phyloP scores from a whole-genome alignment of 305 asterid genomes.

The Rubia tinctorum region DNA sequence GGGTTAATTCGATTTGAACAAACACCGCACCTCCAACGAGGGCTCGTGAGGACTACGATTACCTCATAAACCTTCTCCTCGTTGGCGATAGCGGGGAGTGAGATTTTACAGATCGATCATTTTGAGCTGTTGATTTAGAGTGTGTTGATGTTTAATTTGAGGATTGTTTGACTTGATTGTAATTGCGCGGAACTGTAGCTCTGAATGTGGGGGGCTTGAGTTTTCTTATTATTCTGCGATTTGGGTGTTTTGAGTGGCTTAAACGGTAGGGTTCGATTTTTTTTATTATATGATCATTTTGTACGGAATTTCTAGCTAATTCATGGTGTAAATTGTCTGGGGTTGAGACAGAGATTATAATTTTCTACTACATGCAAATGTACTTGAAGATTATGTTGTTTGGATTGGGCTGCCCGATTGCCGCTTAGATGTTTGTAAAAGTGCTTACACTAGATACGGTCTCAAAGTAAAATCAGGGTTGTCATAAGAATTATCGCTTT shows the following conservation, averaged over 20 bases:
- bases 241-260: background rate
- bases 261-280: background rate
- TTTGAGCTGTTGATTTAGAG: background rate
- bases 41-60: conserved; percentile 97
- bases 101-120: conserved; percentile 10
- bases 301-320: background rate
- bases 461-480: too few relatives aligned
- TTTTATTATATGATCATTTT: background rate
- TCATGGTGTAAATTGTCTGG: background rate
- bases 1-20: conserved; percentile 7
- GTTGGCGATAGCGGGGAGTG: conserved; percentile 53
- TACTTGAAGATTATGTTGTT: background rate
- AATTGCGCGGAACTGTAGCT: background rate
- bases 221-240: background rate
- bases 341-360: background rate
- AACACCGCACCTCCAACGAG: conserved; percentile 96
- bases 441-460: background rate
- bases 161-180: background rate
- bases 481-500: background rate
- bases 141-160: background rate
- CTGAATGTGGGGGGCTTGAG: background rate
- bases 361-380: background rate
- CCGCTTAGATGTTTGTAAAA: background rate
- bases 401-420: background rate
- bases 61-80: conserved; percentile 84